Conservation (phyloP, 2,329 filamentous ascomycete species). For the Aspergillus fructus region DNA sequence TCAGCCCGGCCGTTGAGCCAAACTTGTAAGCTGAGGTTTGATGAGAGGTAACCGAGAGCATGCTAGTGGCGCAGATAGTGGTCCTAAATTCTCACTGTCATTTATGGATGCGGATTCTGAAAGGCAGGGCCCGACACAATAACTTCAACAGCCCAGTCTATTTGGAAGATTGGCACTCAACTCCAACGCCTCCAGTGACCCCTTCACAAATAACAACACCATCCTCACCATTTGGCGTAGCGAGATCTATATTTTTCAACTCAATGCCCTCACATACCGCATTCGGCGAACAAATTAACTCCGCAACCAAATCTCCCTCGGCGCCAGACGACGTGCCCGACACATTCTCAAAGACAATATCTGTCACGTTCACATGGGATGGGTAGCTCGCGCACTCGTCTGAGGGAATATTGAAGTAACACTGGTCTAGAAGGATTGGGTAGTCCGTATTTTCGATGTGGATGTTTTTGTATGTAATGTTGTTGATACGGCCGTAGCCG, state of each 20-base stretch:
- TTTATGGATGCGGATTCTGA: background rate
- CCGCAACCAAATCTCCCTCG: constrained; percentile 55
- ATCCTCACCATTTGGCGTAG: constrained; percentile 47
- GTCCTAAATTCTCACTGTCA: background rate
- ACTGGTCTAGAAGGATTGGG: constrained; percentile 60
- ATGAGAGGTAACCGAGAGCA: background rate
- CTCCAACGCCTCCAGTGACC: constrained; percentile 42
- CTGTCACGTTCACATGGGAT: constrained; percentile 58
- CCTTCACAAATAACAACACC: constrained; percentile 54
- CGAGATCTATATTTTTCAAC: constrained; percentile 56
- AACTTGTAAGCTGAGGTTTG: constrained; percentile 53
- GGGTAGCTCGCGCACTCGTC: constrained; percentile 55
- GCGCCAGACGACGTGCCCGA: constrained; percentile 57
- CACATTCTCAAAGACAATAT: constrained; percentile 61
- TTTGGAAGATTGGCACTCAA: constrained; percentile 29
- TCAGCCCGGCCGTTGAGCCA: constrained; percentile 63
- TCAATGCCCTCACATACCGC: constrained; percentile 58
- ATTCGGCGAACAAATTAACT: constrained; percentile 57
- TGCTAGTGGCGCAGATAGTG: background rate
- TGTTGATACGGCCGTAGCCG: constrained; percentile 62
- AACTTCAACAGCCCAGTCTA: background rate
- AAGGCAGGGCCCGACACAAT: background rate
- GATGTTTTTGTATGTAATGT: constrained; percentile 63
- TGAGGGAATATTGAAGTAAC: constrained; percentile 60
- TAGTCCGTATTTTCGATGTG: constrained; percentile 59